Evolutionary conservation across 441 rosid genomes (phyloP).

Genomic region (Pelargonium australe): DNA sequence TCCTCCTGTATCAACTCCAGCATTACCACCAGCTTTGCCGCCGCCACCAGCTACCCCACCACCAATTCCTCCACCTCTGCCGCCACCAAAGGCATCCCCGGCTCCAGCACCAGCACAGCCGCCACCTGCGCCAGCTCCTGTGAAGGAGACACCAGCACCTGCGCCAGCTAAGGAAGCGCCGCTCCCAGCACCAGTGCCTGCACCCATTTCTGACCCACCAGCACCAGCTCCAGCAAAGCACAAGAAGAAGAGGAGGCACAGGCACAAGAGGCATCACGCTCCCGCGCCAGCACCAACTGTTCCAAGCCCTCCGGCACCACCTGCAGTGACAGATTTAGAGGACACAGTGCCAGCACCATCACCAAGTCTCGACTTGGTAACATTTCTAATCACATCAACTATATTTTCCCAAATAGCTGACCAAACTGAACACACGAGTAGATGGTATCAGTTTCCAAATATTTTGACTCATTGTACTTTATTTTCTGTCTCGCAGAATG

Average conservation of each 20-base stretch:
- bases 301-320: conserved; percentile 87
- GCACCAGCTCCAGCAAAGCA: conserved; percentile 67
- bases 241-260: conserved; percentile 50
- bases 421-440: too few relatives aligned
- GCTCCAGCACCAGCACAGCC: neutral
- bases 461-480: too few relatives aligned
- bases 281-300: conserved; percentile 59
- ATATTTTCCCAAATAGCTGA: conserved; percentile 9
- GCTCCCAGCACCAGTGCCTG: conserved; percentile 31
- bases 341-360: conserved; percentile 81
- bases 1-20: too few relatives aligned
- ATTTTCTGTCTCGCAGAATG: conserved; percentile 47
- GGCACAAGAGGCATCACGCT: conserved; percentile 64
- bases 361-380: conserved; percentile 56
- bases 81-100: too few relatives aligned
- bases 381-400: neutral
- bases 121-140: conserved; percentile 30
- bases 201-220: conserved; percentile 46
- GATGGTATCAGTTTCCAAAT: neutral
- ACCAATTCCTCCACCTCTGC: too few relatives aligned
- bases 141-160: conserved; percentile 23
- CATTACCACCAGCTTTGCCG: too few relatives aligned
- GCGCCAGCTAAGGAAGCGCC: conserved; percentile 28
- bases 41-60: too few relatives aligned
- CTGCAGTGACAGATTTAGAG: conserved; percentile 44